A percentile compares a stretch with the other conserved stretches of the same genome.
These are phyloP conservation scores for Neurospora tetraspora DNA, from an alignment of 495 filamentous ascomycete species.

Conservation along the genomic window DNA sequence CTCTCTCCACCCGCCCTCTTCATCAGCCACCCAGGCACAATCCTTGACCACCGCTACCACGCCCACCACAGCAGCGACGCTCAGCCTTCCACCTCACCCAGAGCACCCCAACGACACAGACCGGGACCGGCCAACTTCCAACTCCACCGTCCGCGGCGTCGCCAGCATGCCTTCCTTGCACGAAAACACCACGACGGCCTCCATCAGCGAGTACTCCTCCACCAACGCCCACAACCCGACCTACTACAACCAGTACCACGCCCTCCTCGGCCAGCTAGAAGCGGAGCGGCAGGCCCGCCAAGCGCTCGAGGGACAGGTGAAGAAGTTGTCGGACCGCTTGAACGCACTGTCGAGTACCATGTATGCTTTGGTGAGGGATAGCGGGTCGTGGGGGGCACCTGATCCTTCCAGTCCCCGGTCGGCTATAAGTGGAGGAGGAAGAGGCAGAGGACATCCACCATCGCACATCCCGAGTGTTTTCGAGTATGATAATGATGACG, in stretches of 20 bases:
- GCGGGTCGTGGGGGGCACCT: slow-evolving; percentile 18
- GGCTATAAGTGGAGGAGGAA: neutral
- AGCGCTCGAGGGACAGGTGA: slow-evolving; percentile 41
- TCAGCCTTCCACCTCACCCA: neutral
- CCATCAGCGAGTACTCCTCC: slow-evolving; percentile 10
- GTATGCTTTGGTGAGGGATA: slow-evolving; percentile 24
- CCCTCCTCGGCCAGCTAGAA: slow-evolving; percentile 35
- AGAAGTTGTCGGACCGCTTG: slow-evolving; percentile 33
- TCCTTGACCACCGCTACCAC: slow-evolving; percentile 12
- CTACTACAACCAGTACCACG: slow-evolving; percentile 26
- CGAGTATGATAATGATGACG: slow-evolving; percentile 5
- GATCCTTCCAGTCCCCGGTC: neutral
- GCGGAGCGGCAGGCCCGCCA: slow-evolving; percentile 39
- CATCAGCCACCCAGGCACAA: slow-evolving; percentile 15
- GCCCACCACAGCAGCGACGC: neutral
- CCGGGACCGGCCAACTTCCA: slow-evolving; percentile 24
- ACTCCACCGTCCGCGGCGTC: slow-evolving; percentile 30
- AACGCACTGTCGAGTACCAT: slow-evolving; percentile 29
- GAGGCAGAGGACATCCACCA: neutral
- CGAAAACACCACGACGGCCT: slow-evolving; percentile 15
- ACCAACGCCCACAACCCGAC: slow-evolving; percentile 7
- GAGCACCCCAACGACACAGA: neutral
- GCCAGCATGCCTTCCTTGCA: slow-evolving; percentile 32
- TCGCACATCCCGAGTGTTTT: neutral
- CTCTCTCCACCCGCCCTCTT: slow-evolving; percentile 26